A percentile compares a stretch with the other conserved stretches of the same genome.
These are phyloP conservation scores for Eucalyptus fibrosa DNA, from an alignment of 345 rosid species.

Conservation along the genomic window DNA sequence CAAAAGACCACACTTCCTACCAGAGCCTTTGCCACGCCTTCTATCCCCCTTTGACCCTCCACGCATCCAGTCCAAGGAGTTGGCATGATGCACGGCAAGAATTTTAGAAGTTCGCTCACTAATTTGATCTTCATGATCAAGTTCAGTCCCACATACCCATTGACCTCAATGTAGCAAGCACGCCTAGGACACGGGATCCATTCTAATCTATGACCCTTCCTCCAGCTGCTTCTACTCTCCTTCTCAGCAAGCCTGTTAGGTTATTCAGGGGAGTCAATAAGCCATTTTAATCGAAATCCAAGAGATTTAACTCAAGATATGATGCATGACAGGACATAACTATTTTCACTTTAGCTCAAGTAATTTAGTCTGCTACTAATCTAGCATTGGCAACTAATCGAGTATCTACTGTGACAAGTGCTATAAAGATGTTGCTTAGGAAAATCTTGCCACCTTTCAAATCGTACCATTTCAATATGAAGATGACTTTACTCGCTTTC, in stretches of 20 bases:
- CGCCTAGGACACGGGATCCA: slow-evolving; percentile 87
- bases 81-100: too few species aligned
- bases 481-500: neutral
- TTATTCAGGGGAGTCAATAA: slow-evolving; percentile 1
- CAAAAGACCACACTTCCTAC: too few species aligned
- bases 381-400: neutral
- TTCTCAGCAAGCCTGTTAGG: slow-evolving; percentile 73
- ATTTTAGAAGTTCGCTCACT: too few species aligned
- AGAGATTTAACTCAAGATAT: neutral
- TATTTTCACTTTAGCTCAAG: neutral
- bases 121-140: too few species aligned
- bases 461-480: neutral
- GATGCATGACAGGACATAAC: neutral
- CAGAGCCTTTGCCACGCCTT: too few species aligned
- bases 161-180: slow-evolving; percentile 93
- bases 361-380: neutral
- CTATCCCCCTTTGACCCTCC: too few species aligned
- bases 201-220: slow-evolving; percentile 93
- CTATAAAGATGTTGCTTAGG: neutral
- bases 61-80: too few species aligned
- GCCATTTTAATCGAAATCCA: neutral
- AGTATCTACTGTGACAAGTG: neutral
- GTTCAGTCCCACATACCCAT: slow-evolving; percentile 37
- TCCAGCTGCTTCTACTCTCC: slow-evolving; percentile 79
- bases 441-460: neutral